phyloP scores from a whole-genome alignment of 108 stramenopile species.

The Cylindrotheca fusiformis region DNA sequence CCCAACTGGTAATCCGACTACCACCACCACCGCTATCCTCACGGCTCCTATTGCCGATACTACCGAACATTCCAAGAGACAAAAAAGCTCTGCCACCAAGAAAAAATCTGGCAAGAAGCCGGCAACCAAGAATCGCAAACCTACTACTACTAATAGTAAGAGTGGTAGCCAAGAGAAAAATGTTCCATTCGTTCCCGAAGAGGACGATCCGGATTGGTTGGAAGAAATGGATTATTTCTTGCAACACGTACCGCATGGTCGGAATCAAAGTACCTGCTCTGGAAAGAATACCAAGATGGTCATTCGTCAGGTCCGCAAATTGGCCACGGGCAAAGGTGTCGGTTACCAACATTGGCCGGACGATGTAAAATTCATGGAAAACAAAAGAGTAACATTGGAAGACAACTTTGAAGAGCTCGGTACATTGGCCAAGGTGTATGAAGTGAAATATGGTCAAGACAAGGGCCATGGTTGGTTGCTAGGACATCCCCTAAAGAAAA shows the following conservation, averaged over 20 bases:
- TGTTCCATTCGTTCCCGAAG: neutral
- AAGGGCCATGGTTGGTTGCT: slow-evolving; percentile 36
- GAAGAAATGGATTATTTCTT: no score
- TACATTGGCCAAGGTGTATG: slow-evolving; percentile 17
- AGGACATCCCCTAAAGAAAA: slow-evolving; percentile 30
- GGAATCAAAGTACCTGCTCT: neutral
- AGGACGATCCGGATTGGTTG: neutral
- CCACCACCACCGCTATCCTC: no score
- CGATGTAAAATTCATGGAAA: neutral
- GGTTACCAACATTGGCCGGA: slow-evolving; percentile 8
- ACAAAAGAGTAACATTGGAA: neutral
- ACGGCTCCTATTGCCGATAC: no score
- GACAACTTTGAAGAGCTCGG: slow-evolving; percentile 18
- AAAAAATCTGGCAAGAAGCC: no score
- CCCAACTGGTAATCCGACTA: no score
- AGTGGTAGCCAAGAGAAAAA: no score
- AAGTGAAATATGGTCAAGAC: slow-evolving; percentile 22
- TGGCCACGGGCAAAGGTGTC: neutral
- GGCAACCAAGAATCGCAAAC: no score
- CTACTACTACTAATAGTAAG: no score
- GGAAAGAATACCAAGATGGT: neutral
- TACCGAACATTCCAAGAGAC: no score
- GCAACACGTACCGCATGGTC: neutral
- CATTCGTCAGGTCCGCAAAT: neutral
- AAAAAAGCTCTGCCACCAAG: no score